Base-by-base conservation (phyloP, 2,329 filamentous ascomycete genomes). In the Fusarium sp. region DNA sequence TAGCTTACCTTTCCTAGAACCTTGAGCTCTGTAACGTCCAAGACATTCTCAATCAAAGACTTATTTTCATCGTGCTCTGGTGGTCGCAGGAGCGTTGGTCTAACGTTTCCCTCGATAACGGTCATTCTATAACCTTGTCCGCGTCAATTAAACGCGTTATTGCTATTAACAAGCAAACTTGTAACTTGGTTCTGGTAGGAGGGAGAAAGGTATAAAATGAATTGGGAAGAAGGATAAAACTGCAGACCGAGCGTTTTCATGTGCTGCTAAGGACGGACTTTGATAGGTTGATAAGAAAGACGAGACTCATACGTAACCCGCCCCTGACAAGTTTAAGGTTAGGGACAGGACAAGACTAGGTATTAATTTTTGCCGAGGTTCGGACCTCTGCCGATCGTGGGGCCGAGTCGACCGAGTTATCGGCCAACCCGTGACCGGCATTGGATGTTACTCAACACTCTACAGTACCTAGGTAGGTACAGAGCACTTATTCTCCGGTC, bases 31-130 rank as follows among this genome's bases (percentile, higher is more conserved):
- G 92, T 96, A 74, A 98, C 85, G 76, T 97, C 94, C 59, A 98
- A 87, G 51, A 93, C 91, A 81, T 97, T 95, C 83, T 98, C 95
- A 68, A 98, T 97, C 16, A 89, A 86, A 27, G 94, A 90, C 80
- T 93, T 92, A 77, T 87, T 86, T 47, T 88, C 83, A 77, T 97
- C 90, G 32, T 89, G 81, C 54, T 91, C 90, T 70, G 93, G 94
- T 53, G 93, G 91, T 76, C 89, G 88, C 71, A 97, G 65, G 24
- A 83, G 75, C 52, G 81, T 83, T n/a, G 79, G 72, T 34, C 80
- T 77, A 51, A 34, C 44, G 30, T 62, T 46, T 32, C 79, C 77
- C 24, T 78, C 77, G 59, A 66, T 63, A 24, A 66, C 54, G 18
- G 72, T 53, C 71, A 73, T 67, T 57, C 43, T 52, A 25, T 54